Evolutionary conservation across 352 stramenopile species (phyloP).

Genomic region (Paralagenidium karlingii): DNA sequence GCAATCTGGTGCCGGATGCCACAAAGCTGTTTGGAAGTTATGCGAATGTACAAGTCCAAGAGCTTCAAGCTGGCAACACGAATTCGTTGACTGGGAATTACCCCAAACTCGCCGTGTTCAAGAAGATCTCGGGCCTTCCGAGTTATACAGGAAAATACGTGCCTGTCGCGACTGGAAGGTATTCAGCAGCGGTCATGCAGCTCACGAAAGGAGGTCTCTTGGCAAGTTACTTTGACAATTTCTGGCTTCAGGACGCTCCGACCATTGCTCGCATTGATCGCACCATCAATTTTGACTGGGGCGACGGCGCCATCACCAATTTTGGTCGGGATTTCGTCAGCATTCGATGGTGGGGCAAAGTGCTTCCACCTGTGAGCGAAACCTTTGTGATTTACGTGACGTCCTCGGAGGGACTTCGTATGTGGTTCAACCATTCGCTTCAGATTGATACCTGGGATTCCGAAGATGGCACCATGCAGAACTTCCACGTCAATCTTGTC

Average conservation of each 20-base stretch:
- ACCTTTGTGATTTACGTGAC: constrained; percentile 88
- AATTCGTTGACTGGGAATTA: constrained; percentile 72
- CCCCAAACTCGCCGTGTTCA: constrained; percentile 56
- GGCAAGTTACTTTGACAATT: constrained; percentile 93
- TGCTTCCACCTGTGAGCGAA: constrained; percentile 66
- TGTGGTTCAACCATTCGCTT: constrained; percentile 90
- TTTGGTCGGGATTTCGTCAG: constrained; percentile 94
- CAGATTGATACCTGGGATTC: constrained; percentile 87
- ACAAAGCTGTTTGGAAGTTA: constrained; percentile 41
- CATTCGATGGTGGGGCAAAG: constrained; percentile 90
- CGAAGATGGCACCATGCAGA: constrained; percentile 38
- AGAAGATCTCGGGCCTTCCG: constrained; percentile 87
- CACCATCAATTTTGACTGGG: constrained; percentile 82
- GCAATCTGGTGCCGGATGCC: constrained; percentile 29
- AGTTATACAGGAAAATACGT: constrained; percentile 89
- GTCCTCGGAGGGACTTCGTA: constrained; percentile 85
- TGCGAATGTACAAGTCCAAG: constrained; percentile 29
- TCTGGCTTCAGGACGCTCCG: constrained; percentile 88
- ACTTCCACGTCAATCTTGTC: constrained; percentile 55
- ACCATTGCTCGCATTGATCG: constrained; percentile 81
- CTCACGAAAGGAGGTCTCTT: constrained; percentile 82
- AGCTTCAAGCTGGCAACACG: constrained; percentile 48
- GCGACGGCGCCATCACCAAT: constrained; percentile 81
- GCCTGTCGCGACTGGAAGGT: constrained; percentile 50
- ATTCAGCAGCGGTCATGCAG: constrained; percentile 86